These are phyloP conservation scores for Aspergillus carbonarius DNA, from an alignment of 2,329 filamentous ascomycete species.

Conservation along the genomic window DNA sequence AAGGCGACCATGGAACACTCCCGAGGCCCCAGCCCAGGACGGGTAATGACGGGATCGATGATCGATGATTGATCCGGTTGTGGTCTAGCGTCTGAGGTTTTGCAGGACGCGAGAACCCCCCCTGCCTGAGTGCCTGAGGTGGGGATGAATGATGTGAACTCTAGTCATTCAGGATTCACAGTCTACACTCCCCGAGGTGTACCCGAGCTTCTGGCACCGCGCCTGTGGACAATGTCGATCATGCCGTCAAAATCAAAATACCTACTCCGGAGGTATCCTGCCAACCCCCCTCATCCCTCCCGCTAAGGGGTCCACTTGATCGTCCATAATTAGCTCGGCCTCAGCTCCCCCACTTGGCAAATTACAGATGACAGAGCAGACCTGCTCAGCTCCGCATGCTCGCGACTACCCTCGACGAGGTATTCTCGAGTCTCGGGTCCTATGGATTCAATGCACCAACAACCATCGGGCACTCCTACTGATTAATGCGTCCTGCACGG, in stretches of 20 bases:
- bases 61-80: background rate
- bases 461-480: too few relatives aligned
- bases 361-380: background rate
- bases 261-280: too few relatives aligned
- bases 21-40: too few relatives aligned
- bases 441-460: too few relatives aligned
- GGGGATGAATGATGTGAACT: too few relatives aligned
- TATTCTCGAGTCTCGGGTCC: too few relatives aligned
- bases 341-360: background rate
- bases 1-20: background rate
- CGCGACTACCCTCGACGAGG: too few relatives aligned
- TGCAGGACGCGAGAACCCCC: background rate
- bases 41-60: background rate
- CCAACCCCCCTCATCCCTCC: background rate
- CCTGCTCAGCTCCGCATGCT: too few relatives aligned
- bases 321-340: background rate
- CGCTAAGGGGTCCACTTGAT: background rate
- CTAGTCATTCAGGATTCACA: too few relatives aligned
- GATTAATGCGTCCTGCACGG: background rate
- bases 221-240: background rate
- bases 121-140: background rate
- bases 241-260: background rate
- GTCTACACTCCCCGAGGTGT: background rate
- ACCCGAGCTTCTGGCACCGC: background rate
- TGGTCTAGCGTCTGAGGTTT: background rate